Evolutionary conservation across 108 stramenopile genomes (phyloP).

Genomic region (Pseudonitzschia pungens): DNA sequence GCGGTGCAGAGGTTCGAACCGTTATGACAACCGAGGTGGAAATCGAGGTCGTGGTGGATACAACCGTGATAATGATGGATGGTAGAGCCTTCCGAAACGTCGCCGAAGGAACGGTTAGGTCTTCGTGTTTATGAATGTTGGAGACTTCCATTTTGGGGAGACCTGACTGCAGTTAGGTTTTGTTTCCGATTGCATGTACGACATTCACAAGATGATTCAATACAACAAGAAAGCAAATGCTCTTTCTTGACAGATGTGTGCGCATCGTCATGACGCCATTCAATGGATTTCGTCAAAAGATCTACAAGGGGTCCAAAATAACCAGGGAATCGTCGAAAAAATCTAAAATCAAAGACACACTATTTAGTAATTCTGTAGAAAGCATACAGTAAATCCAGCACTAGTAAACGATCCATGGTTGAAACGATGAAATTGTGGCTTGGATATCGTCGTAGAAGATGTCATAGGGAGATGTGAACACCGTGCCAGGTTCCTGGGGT

Average conservation of each 20-base stretch:
- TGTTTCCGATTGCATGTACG: neutral
- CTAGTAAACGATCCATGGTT: no score
- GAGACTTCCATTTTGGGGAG: slow-evolving; percentile 3
- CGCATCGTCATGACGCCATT: neutral
- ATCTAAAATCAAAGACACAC: neutral
- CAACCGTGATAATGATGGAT: slow-evolving; percentile 20
- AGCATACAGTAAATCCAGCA: no score
- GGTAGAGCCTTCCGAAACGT: slow-evolving; percentile 10
- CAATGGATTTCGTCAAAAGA: neutral
- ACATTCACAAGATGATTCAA: neutral
- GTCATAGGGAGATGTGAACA: no score
- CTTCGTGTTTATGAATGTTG: neutral
- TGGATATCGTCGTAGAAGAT: no score
- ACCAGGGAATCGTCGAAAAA: neutral
- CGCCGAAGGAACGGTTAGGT: neutral
- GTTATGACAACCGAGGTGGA: slow-evolving; percentile 18
- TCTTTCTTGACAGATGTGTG: neutral
- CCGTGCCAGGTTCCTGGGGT: no score
- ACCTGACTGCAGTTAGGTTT: neutral
- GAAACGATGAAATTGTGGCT: no score
- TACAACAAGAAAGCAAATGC: neutral
- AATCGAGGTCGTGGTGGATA: slow-evolving; percentile 21
- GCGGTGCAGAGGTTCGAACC: slow-evolving; percentile 8
- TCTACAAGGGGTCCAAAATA: neutral
- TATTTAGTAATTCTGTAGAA: no score